Base-by-base conservation (phyloP, 78 protist genomes). In the Isochrysis galbana region DNA sequence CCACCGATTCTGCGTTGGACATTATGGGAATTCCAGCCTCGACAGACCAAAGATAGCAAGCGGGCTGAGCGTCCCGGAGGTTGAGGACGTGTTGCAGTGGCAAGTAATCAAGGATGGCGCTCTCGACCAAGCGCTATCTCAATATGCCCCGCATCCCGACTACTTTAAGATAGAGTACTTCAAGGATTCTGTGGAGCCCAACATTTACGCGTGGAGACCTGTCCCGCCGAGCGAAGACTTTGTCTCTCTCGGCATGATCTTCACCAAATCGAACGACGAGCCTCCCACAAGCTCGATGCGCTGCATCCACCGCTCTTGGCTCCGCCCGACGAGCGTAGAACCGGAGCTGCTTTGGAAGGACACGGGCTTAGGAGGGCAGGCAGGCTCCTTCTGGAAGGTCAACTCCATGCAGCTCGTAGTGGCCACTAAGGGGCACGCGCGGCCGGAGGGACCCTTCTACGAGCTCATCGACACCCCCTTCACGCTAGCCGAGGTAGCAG, bases 181-280 rank as follows among this genome's bases (percentile, higher is more conserved):
- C 82, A 72, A 34, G 44, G 3, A 34, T 5, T 2, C 82, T 3
- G 74, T 2, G 74, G 74, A 26, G 32, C 17, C 11, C 11, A 23
- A 23, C 32, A 67, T 90, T 29, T 46, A 42, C 83, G 92, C 78
- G 39, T 90, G 92, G 92, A 29, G 34, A 46, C 84, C 92, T 19
- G 25, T 90, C 32, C 92, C 92, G 11, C 92, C 92, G 22, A 29
- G 87, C 38, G n/a, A 39, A 17, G 92, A 69, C 69, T 90, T 45
- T 22, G 55, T 29, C 22, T 83, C 92, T 44, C 38, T 90, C 41
- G 92, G 92, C 17, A 90, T 90, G 92, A 19, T 90, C 45, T 67
- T 51, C 69, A 72, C 92, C 39, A 22, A 51, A 39, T 5, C 67
- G 48, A 23, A 69, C 42, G 70, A 36, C 48, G 61, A 4, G 87